phyloP scores from a whole-genome alignment of 2,329 filamentous ascomycete species.

The Sclerotiophoma versabilis region DNA sequence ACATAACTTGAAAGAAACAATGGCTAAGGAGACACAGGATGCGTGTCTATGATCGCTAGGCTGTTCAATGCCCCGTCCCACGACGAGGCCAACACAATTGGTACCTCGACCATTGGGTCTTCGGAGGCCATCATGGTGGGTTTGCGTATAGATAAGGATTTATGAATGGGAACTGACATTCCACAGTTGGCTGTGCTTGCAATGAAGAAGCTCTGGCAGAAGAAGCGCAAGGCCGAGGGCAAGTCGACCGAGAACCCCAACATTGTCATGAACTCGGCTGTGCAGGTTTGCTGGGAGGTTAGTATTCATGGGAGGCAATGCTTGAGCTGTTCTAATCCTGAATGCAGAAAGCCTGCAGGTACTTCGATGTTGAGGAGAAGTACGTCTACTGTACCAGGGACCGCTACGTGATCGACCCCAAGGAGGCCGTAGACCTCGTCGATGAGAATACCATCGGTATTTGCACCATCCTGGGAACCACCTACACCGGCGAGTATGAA shows the following conservation, averaged over 20 bases:
- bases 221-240: slow-evolving; percentile 80
- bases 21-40: slow-evolving; percentile 55
- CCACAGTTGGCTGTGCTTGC: slow-evolving; percentile 73
- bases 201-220: slow-evolving; percentile 96
- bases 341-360: slow-evolving; percentile 69
- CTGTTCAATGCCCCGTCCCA: slow-evolving; percentile 81
- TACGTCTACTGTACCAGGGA: slow-evolving; percentile 69
- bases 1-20: slow-evolving; percentile 73
- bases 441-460: slow-evolving; percentile 86
- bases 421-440: slow-evolving; percentile 66
- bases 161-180: background rate
- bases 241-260: slow-evolving; percentile 84
- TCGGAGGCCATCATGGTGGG: slow-evolving; percentile 74
- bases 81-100: slow-evolving; percentile 71
- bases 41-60: slow-evolving; percentile 66
- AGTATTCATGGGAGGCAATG: background rate
- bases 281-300: slow-evolving; percentile 92
- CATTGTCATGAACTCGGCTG: slow-evolving; percentile 93
- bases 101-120: slow-evolving; percentile 86
- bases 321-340: background rate
- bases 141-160: background rate
- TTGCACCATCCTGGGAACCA: slow-evolving; percentile 86
- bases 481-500: slow-evolving; percentile 93
- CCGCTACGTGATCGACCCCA: slow-evolving; percentile 69
- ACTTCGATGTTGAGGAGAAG: slow-evolving; percentile 93